Base-by-base conservation (phyloP, 2,329 filamentous ascomycete species). In the Colletotrichum brevisporum region DNA sequence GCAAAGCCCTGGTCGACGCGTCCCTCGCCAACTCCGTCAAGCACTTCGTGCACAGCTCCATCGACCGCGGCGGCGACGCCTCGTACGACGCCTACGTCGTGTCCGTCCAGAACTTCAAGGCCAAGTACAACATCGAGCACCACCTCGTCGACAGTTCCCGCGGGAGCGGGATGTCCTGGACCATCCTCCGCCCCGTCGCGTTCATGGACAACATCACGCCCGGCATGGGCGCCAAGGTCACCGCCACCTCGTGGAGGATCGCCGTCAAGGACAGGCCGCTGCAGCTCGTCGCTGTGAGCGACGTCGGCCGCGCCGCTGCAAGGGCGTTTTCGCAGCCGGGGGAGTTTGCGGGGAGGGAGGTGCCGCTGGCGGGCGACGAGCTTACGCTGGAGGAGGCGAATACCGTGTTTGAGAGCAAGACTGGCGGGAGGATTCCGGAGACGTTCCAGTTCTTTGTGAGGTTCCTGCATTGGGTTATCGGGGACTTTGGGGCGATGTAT, bases 71-170 rank as follows among this genome's bases (percentile, higher is more conserved):
- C 51, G 88, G 89, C 21, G 82, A 84, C 55, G 83, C 82, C 43
- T 75, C 73, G 2, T 83, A 82, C 6, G 85, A 83, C 54, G 78
- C 83, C 54, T 81, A 83, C 13, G 85, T 84, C 69, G 80, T 84
- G 0, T 91, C 89, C 0, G 83, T 92, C 54, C 87, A 88, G 0
- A 89, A 92, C 76, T 92, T 92, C 76, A 83, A 83, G 67, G 83
- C 78, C 73, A 92, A 92, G 76, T 83, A 88, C 72, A 77, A 84
- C 12, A 89, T 92, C 73, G 91, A 92, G 78, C 79, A 85, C 60
- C 82, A 92, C 71, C 83, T 92, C 26, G 78, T 85, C n/a, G 80
- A 86, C n/a, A 63, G 31, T 9, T 81, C 81, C 10, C 79, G 80
- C 1, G 77, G 66, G 1, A 76, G 65, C 15, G 56, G 74, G 0